Conservation (phyloP, 257 asterid genomes). For the Capsicum rhomboideum region DNA sequence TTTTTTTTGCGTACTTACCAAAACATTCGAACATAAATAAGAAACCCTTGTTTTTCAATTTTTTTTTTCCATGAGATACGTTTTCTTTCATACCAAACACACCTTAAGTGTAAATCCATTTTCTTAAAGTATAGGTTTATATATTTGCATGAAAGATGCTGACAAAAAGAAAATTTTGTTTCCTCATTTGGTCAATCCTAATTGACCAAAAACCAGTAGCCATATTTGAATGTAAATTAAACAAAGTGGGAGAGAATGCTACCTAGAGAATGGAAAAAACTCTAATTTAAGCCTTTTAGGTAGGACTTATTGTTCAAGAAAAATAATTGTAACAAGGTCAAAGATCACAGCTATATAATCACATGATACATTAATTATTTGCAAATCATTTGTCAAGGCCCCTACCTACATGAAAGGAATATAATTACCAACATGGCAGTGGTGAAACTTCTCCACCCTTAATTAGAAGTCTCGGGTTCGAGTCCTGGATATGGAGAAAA, state of each 20-base stretch:
- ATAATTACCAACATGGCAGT: too few relatives aligned
- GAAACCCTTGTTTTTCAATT: too few relatives aligned
- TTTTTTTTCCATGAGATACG: too few relatives aligned
- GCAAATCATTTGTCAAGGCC: neutral
- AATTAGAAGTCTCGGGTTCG: too few relatives aligned
- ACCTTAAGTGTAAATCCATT: neutral
- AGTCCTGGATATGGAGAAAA: too few relatives aligned
- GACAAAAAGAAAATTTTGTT: neutral
- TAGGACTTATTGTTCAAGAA: neutral
- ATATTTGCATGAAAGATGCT: neutral
- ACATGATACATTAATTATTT: neutral
- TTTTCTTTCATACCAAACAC: too few relatives aligned
- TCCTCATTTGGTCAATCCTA: neutral
- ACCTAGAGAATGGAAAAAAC: neutral
- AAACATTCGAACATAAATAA: too few relatives aligned
- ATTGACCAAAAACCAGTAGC: neutral
- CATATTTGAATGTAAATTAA: neutral
- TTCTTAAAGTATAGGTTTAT: neutral
- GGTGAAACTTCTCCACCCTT: too few relatives aligned
- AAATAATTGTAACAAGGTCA: neutral
- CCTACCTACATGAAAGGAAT: neutral
- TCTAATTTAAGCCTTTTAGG: neutral
- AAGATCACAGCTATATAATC: neutral
- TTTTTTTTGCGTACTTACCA: neutral
- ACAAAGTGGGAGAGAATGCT: neutral